Conservation (phyloP, 2,329 filamentous ascomycete genomes). For the Cordyceps farinosa region DNA sequence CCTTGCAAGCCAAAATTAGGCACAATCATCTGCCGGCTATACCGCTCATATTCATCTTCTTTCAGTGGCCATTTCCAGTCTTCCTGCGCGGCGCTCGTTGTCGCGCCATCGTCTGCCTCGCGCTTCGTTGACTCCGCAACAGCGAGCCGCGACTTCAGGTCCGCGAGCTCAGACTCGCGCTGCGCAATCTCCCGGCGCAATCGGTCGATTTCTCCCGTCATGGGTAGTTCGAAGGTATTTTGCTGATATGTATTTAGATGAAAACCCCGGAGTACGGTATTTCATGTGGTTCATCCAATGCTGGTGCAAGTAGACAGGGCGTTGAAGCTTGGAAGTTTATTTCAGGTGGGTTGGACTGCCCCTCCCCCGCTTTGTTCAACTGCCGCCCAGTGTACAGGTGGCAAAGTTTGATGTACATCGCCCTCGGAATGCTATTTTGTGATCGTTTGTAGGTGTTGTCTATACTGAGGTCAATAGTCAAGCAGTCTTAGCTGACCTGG, state of each 20-base stretch:
- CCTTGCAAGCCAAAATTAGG: constrained; percentile 74
- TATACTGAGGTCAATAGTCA: no score
- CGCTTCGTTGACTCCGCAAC: constrained; percentile 33
- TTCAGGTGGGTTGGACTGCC: constrained; percentile 1
- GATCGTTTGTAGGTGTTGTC: no score
- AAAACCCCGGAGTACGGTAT: not conserved
- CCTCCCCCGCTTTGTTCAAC: constrained; percentile 12
- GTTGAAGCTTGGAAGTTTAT: constrained; percentile 10
- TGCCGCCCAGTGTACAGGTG: not conserved
- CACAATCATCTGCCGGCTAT: constrained; percentile 88
- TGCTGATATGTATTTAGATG: not conserved
- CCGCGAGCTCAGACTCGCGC: constrained; percentile 46
- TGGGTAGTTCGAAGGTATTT: not conserved
- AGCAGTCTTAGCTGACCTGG: no score
- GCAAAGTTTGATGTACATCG: not conserved
- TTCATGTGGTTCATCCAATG: not conserved
- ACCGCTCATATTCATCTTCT: constrained; percentile 74
- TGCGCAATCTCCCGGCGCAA: constrained; percentile 46
- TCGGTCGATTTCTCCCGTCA: constrained; percentile 28
- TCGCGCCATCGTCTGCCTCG: constrained; percentile 8
- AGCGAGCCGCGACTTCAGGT: constrained; percentile 43
- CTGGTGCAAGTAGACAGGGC: not conserved
- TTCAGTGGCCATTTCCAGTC: constrained; percentile 63
- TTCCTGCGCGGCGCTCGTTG: not conserved
- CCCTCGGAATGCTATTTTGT: no score